Conservation (phyloP, 2,329 filamentous ascomycete species). For the Colletotrichum liaoningense region DNA sequence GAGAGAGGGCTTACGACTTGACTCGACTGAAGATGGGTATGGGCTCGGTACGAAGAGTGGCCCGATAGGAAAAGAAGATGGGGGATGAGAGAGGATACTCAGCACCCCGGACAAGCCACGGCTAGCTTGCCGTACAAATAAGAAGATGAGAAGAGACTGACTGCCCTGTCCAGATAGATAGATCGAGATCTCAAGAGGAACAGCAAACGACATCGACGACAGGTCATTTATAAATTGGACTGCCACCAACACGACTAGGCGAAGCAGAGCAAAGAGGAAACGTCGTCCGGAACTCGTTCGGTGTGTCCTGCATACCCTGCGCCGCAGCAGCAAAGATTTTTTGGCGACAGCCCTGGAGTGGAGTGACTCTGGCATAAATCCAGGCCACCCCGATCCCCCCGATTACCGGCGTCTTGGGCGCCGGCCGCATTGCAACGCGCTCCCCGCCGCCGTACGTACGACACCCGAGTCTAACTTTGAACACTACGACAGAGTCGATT, state of each 20-base stretch:
- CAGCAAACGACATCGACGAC: constrained; percentile 13
- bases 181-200: constrained; percentile 28
- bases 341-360: constrained; percentile 33
- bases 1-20: neutral
- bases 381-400: constrained; percentile 26
- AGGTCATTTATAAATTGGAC: constrained; percentile 22
- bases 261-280: constrained; percentile 12
- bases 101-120: constrained; percentile 11
- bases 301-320: constrained; percentile 19
- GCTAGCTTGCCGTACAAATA: constrained; percentile 14
- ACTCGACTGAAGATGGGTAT: neutral
- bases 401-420: constrained; percentile 16
- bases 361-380: constrained; percentile 31
- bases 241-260: neutral
- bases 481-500: constrained; percentile 21
- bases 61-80: constrained; percentile 5
- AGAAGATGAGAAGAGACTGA: constrained; percentile 22
- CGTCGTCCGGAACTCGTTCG: constrained; percentile 13
- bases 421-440: constrained; percentile 13
- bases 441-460: constrained; percentile 26
- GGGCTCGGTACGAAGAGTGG: constrained; percentile 10
- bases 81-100: neutral
- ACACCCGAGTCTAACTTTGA: constrained; percentile 7
- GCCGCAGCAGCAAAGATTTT: constrained; percentile 19
- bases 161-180: constrained; percentile 17